These are phyloP conservation scores for Acrodontium crateriforme DNA, from an alignment of 2,329 filamentous ascomycete genomes.

Conservation along the genomic window DNA sequence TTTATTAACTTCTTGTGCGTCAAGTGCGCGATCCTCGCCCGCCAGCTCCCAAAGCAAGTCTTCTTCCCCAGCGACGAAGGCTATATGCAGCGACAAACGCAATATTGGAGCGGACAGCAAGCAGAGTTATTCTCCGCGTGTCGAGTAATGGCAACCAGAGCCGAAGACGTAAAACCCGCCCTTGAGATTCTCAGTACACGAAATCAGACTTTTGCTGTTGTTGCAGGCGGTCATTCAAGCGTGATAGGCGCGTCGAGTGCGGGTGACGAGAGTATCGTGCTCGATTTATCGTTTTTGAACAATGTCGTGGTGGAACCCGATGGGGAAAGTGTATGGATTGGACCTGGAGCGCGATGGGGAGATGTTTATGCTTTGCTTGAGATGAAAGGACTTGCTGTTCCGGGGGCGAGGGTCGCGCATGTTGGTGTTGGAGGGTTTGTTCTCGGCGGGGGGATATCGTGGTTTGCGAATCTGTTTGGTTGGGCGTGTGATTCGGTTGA, in stretches of 20 bases:
- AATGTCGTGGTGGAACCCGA: constrained; percentile 8
- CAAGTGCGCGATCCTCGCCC: no score
- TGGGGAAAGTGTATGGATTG: constrained; percentile 21
- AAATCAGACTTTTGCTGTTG: constrained; percentile 13
- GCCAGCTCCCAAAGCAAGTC: no score
- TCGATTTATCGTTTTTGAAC: constrained; percentile 13
- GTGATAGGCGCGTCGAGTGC: constrained; percentile 13
- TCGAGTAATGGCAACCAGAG: no score
- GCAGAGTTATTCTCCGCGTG: no score
- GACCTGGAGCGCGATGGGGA: constrained; percentile 32
- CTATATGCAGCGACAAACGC: no score
- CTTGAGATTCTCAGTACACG: background rate
- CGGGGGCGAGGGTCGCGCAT: constrained; percentile 30
- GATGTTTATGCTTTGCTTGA: constrained; percentile 30
- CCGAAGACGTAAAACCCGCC: no score
- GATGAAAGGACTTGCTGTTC: constrained; percentile 26
- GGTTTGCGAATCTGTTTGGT: constrained; percentile 32
- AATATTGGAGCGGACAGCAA: no score
- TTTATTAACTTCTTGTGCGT: no score
- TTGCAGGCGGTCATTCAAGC: constrained; percentile 15
- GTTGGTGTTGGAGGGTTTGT: constrained; percentile 34
- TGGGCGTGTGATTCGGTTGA: constrained; percentile 30
- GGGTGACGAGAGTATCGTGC: constrained; percentile 12
- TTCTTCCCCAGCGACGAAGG: no score
- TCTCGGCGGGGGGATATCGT: constrained; percentile 36